phyloP scores from a whole-genome alignment of 1,284 basidiomycete species.

The Naganishia cerealis region DNA sequence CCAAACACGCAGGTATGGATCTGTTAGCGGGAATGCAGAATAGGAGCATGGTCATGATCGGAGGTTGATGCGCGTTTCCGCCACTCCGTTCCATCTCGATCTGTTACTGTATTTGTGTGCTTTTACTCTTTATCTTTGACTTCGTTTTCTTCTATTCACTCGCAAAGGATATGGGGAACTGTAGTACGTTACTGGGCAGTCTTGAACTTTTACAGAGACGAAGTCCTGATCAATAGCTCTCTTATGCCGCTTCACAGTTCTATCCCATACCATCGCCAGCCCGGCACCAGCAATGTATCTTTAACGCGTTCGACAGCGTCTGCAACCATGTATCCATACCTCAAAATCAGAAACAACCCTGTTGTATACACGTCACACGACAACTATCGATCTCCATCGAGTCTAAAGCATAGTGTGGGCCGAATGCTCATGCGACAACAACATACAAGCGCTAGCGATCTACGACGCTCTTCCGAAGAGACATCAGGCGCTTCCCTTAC shows the following conservation, averaged over 20 bases:
- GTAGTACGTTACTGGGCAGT: not conserved
- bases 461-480: not conserved
- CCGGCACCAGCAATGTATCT: slow-evolving; percentile 11
- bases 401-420: not conserved
- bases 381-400: not conserved
- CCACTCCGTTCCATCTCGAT: slow-evolving; percentile 10
- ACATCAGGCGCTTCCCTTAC: slow-evolving; percentile 55
- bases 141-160: not conserved
- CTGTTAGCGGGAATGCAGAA: slow-evolving; percentile 72
- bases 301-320: not conserved
- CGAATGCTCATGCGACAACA: not conserved
- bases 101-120: slow-evolving; percentile 7
- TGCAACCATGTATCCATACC: slow-evolving; percentile 3
- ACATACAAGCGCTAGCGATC: not conserved
- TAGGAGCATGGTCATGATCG: slow-evolving; percentile 86
- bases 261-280: not conserved
- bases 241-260: not conserved
- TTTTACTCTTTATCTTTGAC: slow-evolving; percentile 16
- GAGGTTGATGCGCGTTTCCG: slow-evolving; percentile 52
- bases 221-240: not conserved
- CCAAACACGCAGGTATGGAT: slow-evolving; percentile 81
- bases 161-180: not conserved
- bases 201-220: not conserved
- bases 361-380: not conserved
- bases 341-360: not conserved